phyloP scores from a whole-genome alignment of 1,284 basidiomycete species.

The Sanghuangporus sanghuang region DNA sequence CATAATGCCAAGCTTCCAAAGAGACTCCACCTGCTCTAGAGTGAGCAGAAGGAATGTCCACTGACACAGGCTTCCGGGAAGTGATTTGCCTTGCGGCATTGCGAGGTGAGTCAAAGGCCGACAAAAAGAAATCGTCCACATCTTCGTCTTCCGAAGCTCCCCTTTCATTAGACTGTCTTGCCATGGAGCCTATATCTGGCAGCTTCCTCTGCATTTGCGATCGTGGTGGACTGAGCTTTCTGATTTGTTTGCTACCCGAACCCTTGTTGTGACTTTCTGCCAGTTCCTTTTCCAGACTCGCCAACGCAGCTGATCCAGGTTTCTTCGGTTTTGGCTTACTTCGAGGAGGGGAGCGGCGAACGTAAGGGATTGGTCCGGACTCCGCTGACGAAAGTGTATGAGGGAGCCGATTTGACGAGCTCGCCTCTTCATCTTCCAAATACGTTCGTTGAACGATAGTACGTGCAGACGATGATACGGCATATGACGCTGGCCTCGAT shows the following conservation, averaged over 20 bases:
- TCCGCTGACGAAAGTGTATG: neutral
- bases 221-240: neutral
- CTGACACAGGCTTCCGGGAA: neutral
- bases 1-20: neutral
- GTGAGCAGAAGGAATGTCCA: neutral
- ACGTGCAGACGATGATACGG: neutral
- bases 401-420: neutral
- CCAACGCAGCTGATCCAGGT: constrained; percentile 15
- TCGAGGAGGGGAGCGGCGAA: constrained; percentile 15
- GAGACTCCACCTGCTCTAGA: neutral
- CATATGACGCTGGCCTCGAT: neutral
- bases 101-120: constrained; percentile 15
- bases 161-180: constrained; percentile 18
- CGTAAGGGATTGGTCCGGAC: neutral
- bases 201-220: constrained; percentile 4
- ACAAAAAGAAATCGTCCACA: constrained; percentile 37
- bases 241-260: neutral
- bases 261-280: constrained; percentile 7
- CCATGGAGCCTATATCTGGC: constrained; percentile 11
- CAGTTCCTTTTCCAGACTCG: constrained; percentile 12
- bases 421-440: neutral
- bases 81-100: neutral
- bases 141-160: constrained; percentile 30
- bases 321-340: constrained; percentile 17
- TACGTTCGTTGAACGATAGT: neutral